Evolutionary conservation across 2,329 filamentous ascomycete species (phyloP).

Genomic region (Penicillium aurantiogriseum): DNA sequence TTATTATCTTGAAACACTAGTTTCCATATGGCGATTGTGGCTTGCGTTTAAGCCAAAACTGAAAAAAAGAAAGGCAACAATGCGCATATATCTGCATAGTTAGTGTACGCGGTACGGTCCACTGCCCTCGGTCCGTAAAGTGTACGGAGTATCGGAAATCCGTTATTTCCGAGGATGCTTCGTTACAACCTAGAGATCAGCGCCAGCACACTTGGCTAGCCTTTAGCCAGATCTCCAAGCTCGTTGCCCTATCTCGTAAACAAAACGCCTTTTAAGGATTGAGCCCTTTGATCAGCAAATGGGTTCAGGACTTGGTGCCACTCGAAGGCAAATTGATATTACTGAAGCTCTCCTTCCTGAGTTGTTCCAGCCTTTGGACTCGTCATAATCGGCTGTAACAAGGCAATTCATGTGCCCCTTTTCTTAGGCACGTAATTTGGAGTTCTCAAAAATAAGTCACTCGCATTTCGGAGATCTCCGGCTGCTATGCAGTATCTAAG

Average conservation of each 20-base stretch:
- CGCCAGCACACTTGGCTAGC: neutral
- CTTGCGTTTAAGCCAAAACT: neutral
- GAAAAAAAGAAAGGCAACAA: neutral
- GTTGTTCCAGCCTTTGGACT: conserved; percentile 7
- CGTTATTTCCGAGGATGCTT: neutral
- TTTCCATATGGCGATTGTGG: conserved; percentile 23
- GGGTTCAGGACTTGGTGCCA: neutral
- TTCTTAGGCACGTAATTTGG: conserved; percentile 6
- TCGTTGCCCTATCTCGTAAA: neutral
- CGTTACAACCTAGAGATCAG: neutral
- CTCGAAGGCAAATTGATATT: neutral
- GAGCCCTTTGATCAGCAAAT: neutral
- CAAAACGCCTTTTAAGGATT: neutral
- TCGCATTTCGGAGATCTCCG: conserved; percentile 9
- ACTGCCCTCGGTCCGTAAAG: conserved; percentile 8
- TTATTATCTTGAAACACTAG: conserved; percentile 22
- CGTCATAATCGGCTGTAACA: conserved; percentile 11
- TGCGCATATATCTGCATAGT: conserved; percentile 10
- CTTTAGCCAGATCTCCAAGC: neutral
- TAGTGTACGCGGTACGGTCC: conserved; percentile 10
- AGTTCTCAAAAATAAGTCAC: conserved; percentile 14
- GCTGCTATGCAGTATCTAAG: conserved; percentile 1
- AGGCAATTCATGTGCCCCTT: conserved; percentile 16
- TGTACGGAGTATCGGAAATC: neutral
- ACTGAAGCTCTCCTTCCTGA: conserved; percentile 6